Percentiles rank a stretch among this genome's conserved stretches.
These are phyloP conservation scores for Cordyceps cateniannulata DNA, from an alignment of 2,329 filamentous ascomycete genomes.

Conservation along the genomic window DNA sequence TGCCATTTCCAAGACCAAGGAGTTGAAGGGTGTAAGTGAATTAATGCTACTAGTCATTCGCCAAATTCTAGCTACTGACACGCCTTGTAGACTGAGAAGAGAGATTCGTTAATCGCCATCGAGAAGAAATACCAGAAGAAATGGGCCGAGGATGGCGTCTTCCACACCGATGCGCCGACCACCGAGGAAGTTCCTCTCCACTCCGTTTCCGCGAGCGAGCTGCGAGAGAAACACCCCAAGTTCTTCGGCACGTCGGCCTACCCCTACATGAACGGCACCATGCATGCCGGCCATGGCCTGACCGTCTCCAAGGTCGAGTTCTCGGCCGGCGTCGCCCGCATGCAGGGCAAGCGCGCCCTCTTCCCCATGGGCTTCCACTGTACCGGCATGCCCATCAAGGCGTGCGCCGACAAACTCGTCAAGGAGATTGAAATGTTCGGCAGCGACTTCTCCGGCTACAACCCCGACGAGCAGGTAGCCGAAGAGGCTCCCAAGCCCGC, in stretches of 20 bases:
- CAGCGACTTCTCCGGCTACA: conserved; percentile 73
- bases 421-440: conserved; percentile 88
- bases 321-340: conserved; percentile 74
- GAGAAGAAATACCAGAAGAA: conserved; percentile 90
- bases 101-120: conserved; percentile 71
- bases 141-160: conserved; percentile 50
- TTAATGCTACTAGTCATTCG: neutral
- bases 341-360: conserved; percentile 81
- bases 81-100: conserved; percentile 65
- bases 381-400: conserved; percentile 97
- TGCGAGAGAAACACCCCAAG: conserved; percentile 79
- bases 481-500: conserved; percentile 43
- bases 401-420: conserved; percentile 89
- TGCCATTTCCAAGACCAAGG: conserved; percentile 52
- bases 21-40: conserved; percentile 49
- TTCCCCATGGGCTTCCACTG: conserved; percentile 90
- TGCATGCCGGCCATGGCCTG: conserved; percentile 90
- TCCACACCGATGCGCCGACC: conserved; percentile 80
- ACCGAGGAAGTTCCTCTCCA: conserved; percentile 69
- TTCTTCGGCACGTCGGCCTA: conserved; percentile 64
- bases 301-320: conserved; percentile 93
- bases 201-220: conserved; percentile 64
- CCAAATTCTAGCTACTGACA: conserved; percentile 13
- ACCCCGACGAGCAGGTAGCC: conserved; percentile 49
- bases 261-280: conserved; percentile 75